Evolutionary conservation across 768 basidiomycete genomes (phyloP), one percentile per base, ranked within the genome.

Genomic region (Cystobasidiopsis lactophilus): DNA sequence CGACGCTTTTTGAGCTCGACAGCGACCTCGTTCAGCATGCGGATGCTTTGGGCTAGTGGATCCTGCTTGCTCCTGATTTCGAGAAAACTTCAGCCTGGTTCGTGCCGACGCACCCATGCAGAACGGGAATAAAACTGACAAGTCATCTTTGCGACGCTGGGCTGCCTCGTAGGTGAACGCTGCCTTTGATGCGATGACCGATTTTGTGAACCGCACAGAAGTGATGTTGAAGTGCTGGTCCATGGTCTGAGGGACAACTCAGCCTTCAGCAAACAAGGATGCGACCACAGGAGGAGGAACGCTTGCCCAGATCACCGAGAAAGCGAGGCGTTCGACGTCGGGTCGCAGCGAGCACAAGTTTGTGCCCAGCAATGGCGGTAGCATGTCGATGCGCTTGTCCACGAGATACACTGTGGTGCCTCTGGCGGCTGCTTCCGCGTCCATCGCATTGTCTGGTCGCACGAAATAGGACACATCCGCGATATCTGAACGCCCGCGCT

Each of bases 391-490:
- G 31, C 91, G 83, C 67, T 89, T 91, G 71, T 98, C 91, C 4
- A 96, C 91, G 1, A 98, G 76, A 65, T 96, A 98, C 0, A 98
- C 91, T 0, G 91, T 96, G 3, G 91, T 95, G 3, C 91, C 91
- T 55, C 91, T 73, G 18, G 86, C 75, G n/a, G 88, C 84, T 21
- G 91, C 91, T 66, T 98, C 91, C 40, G 70, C 78, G 59, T 98
- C 91, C 86, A 98, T 96, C 0, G 89, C 77, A 39, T 82, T 98
- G 61, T 89, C 85, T 1, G 88, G 72, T 50, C 74, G 77, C 0
- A 98, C 91, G 59, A 98, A 98, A 66, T 95, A 78, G 5, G 91
- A 93, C 2, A 98, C 91, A 63, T 98, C 93, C 53, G 91, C 91
- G 57, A 98, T 98, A 64, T 98, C 89, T 96, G 60, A 2, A 9